Evolutionary conservation across 2,329 filamentous ascomycete species (phyloP).

Genomic region (Botryotinia narcissicola): DNA sequence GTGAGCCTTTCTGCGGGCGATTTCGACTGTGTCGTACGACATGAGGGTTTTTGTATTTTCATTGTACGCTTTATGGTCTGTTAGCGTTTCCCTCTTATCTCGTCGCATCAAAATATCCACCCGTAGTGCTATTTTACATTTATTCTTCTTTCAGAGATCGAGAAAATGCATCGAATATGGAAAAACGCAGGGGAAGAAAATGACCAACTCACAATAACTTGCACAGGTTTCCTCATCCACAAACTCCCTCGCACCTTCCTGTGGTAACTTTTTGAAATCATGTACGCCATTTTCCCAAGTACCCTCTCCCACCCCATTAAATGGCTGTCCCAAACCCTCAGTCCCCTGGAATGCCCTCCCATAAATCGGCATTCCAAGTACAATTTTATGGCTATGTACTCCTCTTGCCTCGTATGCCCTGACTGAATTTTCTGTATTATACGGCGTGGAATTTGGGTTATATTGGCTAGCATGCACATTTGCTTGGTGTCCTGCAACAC

Average conservation of each 20-base stretch:
- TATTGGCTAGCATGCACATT: constrained; percentile 65
- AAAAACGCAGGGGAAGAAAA: not conserved
- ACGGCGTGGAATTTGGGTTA: constrained; percentile 69
- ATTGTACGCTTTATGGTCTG: constrained; percentile 52
- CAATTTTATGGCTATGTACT: constrained; percentile 69
- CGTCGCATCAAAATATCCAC: not conserved
- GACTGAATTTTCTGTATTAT: constrained; percentile 70
- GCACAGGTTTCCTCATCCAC: constrained; percentile 64
- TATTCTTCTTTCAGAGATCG: not conserved
- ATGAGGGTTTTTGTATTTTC: constrained; percentile 62
- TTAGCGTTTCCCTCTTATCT: not conserved
- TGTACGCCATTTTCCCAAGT: constrained; percentile 83
- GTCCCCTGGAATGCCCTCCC: constrained; percentile 82
- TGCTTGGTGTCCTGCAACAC: constrained; percentile 69
- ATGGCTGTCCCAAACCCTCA: constrained; percentile 67
- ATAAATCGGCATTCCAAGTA: constrained; percentile 90
- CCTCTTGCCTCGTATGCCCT: constrained; percentile 65
- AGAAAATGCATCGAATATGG: not conserved
- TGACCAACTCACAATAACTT: constrained; percentile 57
- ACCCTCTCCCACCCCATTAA: constrained; percentile 70
- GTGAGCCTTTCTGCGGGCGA: constrained; percentile 66
- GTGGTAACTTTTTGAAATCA: constrained; percentile 84
- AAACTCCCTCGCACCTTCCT: constrained; percentile 60
- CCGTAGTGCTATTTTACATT: not conserved
- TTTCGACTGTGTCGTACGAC: constrained; percentile 70